Evolutionary conservation across 164 flowering plant genomes (phyloP).

Genomic region (Umbellularia californica): DNA sequence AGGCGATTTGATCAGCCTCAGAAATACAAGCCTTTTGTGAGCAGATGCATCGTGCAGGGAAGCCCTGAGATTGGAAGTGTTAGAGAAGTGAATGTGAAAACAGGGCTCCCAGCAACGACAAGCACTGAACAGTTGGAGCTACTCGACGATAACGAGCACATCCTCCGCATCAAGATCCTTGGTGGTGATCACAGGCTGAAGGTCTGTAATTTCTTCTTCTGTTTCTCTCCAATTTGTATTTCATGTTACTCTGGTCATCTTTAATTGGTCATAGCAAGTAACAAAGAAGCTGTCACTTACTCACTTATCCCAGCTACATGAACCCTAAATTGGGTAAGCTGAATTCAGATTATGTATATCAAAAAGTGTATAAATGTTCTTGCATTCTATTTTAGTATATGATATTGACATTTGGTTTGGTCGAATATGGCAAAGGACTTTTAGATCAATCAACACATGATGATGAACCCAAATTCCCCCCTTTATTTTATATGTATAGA

Average conservation of each 20-base stretch:
- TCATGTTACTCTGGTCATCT: background rate
- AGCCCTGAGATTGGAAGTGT: constrained; percentile 74
- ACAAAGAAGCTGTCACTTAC: too few species aligned
- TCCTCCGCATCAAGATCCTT: constrained; percentile 62
- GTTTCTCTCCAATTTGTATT: background rate
- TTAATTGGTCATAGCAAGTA: background rate
- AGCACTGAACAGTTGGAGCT: constrained; percentile 83
- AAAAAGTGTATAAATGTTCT: too few species aligned
- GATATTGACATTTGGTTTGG: too few species aligned
- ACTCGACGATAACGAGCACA: constrained; percentile 78
- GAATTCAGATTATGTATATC: too few species aligned
- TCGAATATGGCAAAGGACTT: too few species aligned
- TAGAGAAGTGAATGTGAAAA: constrained; percentile 81
- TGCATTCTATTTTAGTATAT: too few species aligned
- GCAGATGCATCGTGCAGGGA: constrained; percentile 70
- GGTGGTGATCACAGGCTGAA: constrained; percentile 87
- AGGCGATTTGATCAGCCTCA: constrained; percentile 90
- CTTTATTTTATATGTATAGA: too few species aligned
- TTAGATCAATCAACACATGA: too few species aligned
- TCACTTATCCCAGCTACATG: too few species aligned
- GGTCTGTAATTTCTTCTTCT: constrained; percentile 30
- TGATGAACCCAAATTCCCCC: too few species aligned
- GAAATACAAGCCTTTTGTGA: constrained; percentile 75
- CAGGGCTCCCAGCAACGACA: constrained; percentile 88
- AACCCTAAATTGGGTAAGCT: too few species aligned